Conservation (phyloP, 441 rosid genomes). For the Daphne laureola region DNA sequence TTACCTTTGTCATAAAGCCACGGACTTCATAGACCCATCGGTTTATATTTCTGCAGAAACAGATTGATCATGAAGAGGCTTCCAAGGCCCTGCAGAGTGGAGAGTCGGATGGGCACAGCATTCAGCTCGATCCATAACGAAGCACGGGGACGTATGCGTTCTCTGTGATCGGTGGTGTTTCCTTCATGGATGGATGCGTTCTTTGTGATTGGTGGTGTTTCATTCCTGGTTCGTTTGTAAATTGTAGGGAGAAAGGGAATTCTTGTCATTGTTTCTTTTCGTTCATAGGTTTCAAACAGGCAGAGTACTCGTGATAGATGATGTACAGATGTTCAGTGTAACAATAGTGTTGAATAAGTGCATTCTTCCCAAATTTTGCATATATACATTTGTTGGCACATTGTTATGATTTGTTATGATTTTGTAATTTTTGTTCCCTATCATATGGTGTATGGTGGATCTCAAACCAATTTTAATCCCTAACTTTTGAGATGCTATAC, state of each 20-base stretch:
- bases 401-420: too few species aligned
- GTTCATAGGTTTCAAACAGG: constrained; percentile 35
- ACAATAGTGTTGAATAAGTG: constrained; percentile 17
- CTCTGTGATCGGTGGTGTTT: constrained; percentile 8
- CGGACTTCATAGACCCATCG: neutral
- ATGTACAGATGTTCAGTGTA: neutral
- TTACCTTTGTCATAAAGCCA: neutral
- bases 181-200: constrained; percentile 9
- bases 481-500: too few species aligned
- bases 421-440: too few species aligned
- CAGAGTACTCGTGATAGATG: constrained; percentile 17
- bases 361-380: too few species aligned
- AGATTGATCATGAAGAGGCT: constrained; percentile 22
- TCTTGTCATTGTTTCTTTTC: constrained; percentile 43
- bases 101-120: constrained; percentile 24
- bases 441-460: too few species aligned
- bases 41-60: constrained; percentile 22
- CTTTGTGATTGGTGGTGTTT: constrained; percentile 8
- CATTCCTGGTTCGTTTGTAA: constrained; percentile 26
- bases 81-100: constrained; percentile 24
- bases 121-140: constrained; percentile 32
- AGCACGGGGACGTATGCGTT: constrained; percentile 2
- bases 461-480: too few species aligned
- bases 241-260: constrained; percentile 22
- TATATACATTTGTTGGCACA: too few species aligned